These are phyloP conservation scores for Westerdykella ornata DNA, from an alignment of 2,329 filamentous ascomycete genomes.

Conservation along the genomic window DNA sequence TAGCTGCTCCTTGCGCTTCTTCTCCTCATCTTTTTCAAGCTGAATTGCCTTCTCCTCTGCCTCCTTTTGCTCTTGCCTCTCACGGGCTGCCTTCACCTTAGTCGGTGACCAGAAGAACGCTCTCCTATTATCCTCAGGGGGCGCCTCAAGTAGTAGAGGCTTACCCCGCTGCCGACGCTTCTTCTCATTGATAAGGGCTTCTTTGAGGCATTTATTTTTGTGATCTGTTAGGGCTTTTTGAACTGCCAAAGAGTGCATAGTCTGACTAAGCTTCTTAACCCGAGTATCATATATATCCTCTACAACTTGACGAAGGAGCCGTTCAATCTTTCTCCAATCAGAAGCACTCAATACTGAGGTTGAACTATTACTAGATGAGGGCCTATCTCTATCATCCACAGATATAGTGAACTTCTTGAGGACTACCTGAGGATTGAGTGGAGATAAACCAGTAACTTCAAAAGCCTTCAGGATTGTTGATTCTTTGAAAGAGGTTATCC, in stretches of 20 bases:
- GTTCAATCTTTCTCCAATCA: conserved; percentile 4
- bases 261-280: neutral
- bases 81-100: neutral
- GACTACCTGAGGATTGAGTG: conserved; percentile 1
- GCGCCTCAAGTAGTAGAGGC: conserved; percentile 4
- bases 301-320: conserved; percentile 1
- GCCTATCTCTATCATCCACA: neutral
- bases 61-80: neutral
- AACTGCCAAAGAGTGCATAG: neutral
- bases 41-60: neutral
- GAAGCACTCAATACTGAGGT: neutral
- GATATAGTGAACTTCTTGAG: conserved; percentile 1
- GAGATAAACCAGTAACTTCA: conserved; percentile 2
- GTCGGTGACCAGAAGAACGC: conserved; percentile 7
- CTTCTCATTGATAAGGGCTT: conserved; percentile 1
- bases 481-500: conserved; percentile 1
- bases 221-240: neutral
- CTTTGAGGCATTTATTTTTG: neutral
- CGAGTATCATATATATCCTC: neutral
- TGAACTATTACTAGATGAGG: too few species aligned
- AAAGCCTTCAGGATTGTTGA: conserved; percentile 2
- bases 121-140: conserved; percentile 6
- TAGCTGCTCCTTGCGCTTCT: neutral
- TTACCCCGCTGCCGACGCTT: conserved; percentile 6
- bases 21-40: neutral